Evolutionary conservation across 805 yeast species (phyloP), one percentile per base, ranked within the genome.

Genomic region (Kuraishia hungarica): DNA sequence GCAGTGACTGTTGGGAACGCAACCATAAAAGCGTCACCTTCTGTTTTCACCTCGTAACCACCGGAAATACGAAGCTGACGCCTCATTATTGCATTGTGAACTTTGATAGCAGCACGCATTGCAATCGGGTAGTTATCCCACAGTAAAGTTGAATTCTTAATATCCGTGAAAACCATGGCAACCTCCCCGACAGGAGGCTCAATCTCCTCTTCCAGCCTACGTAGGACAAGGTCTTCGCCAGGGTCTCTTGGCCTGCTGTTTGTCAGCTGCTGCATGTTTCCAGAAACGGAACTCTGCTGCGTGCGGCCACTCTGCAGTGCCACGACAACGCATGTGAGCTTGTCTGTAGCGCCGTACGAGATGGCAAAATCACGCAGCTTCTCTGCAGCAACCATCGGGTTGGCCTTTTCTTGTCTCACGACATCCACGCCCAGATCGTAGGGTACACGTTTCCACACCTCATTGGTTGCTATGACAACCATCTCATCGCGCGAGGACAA

Each of bases 21-120:
- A 15, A 94, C 97, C 89, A 94, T 92, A 63, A 94, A 94, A 0
- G 99, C 97, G 76, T 94, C 99, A 66, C 99, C 99, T 82, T 94
- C 99, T 1, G 97, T 94, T 68, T 94, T 94, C 26, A 94, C 99
- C 68, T 94, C 99, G 67, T 94, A 94, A 1, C 99, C 99, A 39
- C 98, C 97, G 65, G 89, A 89, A 51, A 92, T 85, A 61, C 97
- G 80, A 59, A 94, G 72, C 61, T 90, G 96, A 52, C 98, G 81
- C 65, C 99, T 83, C 99, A 94, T 94, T 29, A 94, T 81, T 22
- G 89, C 81, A 66, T 94, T 94, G 70, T 94, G 99, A 2, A 89
- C 87, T 70, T 91, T 90, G 65, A 94, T 94, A 0, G 99, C 98
- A 1, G 97, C 86, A 68, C 97, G 77, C 99, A 94, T 94, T 0